These are phyloP conservation scores for Chytriomyces confervae DNA, from an alignment of 192 early-diverging fungal genomes.

Conservation along the genomic window DNA sequence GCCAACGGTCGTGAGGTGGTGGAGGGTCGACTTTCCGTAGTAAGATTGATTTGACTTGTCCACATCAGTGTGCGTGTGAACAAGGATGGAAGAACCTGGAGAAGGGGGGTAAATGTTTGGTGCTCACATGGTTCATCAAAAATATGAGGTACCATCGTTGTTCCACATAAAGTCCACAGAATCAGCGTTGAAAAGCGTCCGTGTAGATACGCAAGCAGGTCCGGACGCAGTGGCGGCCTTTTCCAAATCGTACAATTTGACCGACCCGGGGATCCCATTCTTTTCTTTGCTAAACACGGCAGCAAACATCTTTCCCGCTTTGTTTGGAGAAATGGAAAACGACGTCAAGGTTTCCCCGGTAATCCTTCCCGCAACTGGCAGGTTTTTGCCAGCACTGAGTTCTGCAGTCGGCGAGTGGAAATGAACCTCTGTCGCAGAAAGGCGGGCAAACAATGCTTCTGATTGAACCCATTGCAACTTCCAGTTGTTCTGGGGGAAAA, in stretches of 20 bases:
- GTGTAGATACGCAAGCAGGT: slow-evolving; percentile 64
- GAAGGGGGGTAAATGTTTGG: neutral
- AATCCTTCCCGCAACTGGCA: slow-evolving; percentile 6
- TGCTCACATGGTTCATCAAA: neutral
- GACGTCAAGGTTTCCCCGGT: slow-evolving; percentile 16
- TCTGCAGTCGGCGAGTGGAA: slow-evolving; percentile 71
- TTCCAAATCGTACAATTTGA: slow-evolving; percentile 83
- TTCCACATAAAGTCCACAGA: slow-evolving; percentile 95
- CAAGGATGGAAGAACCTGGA: slow-evolving; percentile 76
- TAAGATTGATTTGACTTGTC: slow-evolving; percentile 95
- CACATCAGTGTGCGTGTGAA: slow-evolving; percentile 93
- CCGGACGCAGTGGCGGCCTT: slow-evolving; percentile 71
- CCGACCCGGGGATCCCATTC: slow-evolving; percentile 76
- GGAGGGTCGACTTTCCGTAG: slow-evolving; percentile 96
- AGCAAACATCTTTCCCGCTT: slow-evolving; percentile 66
- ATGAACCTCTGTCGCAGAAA: slow-evolving; percentile 80
- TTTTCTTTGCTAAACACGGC: slow-evolving; percentile 90
- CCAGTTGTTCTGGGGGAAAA: slow-evolving; percentile 49
- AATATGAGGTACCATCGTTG: slow-evolving; percentile 50
- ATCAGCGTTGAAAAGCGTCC: slow-evolving; percentile 92
- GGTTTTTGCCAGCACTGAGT: neutral
- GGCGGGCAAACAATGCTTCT: slow-evolving; percentile 84
- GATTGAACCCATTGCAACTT: slow-evolving; percentile 94
- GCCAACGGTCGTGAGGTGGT: slow-evolving; percentile 87
- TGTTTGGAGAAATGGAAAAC: slow-evolving; percentile 84